Base-by-base conservation (phyloP, 2,329 filamentous ascomycete genomes). In the Alternaria alternata region DNA sequence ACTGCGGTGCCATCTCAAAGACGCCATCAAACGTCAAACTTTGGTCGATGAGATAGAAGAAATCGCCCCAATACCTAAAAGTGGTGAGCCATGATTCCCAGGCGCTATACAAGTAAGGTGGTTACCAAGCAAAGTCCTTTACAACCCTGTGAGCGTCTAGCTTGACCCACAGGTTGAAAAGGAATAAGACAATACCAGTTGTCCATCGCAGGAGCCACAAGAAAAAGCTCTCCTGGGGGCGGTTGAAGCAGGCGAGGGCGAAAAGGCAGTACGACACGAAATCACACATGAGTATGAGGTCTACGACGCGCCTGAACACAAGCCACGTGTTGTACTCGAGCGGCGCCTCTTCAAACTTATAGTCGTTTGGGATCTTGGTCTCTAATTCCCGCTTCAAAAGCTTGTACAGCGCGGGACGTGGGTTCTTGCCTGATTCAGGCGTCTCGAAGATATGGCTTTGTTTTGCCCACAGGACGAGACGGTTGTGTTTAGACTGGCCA, bases 261-360 rank as follows among this genome's bases (percentile, higher is more conserved):
- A 98, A 99, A 59, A 97, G 88, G 79, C 92, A 95, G 84, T 98
- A 99, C 49, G 94, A 97, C 65, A 91, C 89, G 79, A 99, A 99
- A 82, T 99, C 95, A 84, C 94, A 97, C 93, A 99, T 97, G 75
- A 99, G 84, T 76, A 98, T 97, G 78, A 99, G 83, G 82, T 99
- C 95, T 75, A 98, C 95, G 32, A 98, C 87, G 71, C 95, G 90
- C 69, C 95, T 90, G 82, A 99, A 99, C 68, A 97, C 88, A 57
- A 99, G 87, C 95, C 95, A 99, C 42, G 95, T 97, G 82, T 99
- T 99, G 86, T 98, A 99, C 85, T 99, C 95, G 78, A 98, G 85
- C 16, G 95, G 95, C 0, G 94, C 94, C 70, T 91, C 87, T 71
- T 96, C 94, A 75, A 99, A 97, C 65, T 89, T 89, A 83, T 98